phyloP scores from a whole-genome alignment of 1,284 basidiomycete genomes.

The Cutaneotrichosporon dermatis region DNA sequence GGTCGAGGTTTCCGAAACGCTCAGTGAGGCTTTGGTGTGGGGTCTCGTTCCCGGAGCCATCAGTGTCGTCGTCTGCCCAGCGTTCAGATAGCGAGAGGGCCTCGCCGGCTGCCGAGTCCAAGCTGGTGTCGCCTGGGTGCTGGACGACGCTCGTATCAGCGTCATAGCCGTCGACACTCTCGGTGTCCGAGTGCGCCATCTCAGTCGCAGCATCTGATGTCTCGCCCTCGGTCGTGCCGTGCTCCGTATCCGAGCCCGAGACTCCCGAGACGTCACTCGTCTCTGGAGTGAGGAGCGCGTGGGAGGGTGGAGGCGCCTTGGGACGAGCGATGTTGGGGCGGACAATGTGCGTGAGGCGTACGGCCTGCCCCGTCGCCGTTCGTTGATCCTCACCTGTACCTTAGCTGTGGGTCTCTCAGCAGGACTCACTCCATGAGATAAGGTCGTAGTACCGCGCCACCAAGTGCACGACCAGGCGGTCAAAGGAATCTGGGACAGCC shows the following conservation, averaged over 20 bases:
- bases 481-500: constrained; percentile 42
- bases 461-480: constrained; percentile 45
- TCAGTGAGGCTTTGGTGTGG: constrained; percentile 3
- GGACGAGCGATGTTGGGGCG: constrained; percentile 32
- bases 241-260: constrained; percentile 20
- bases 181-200: constrained; percentile 21
- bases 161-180: constrained; percentile 16
- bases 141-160: background rate
- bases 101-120: background rate
- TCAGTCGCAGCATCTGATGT: constrained; percentile 15
- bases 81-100: background rate
- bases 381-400: constrained; percentile 21
- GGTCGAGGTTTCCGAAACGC: constrained; percentile 6
- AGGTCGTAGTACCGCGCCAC: constrained; percentile 46
- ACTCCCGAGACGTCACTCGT: constrained; percentile 35
- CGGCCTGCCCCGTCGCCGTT: constrained; percentile 15
- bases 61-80: constrained; percentile 9
- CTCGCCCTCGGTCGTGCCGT: constrained; percentile 1
- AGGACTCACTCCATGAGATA: constrained; percentile 43
- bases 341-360: constrained; percentile 46
- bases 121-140: background rate
- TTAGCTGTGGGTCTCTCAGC: constrained; percentile 13
- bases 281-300: constrained; percentile 40
- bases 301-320: background rate
- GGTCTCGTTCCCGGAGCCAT: constrained; percentile 3